These are phyloP conservation scores for Cystoisospora suis DNA, from an alignment of 169 alveolate species.

Conservation along the genomic window DNA sequence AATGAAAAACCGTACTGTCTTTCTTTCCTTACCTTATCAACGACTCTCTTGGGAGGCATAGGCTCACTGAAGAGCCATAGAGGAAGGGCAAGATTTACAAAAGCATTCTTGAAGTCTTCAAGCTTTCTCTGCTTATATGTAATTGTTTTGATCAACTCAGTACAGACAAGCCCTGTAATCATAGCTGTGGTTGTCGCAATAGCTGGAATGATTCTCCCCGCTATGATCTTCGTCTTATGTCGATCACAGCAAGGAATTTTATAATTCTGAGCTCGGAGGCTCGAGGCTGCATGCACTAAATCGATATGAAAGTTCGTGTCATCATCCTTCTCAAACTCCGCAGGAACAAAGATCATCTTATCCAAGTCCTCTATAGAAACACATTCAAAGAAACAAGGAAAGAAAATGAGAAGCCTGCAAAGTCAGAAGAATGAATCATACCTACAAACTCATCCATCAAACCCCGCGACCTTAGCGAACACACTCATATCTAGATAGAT, in stretches of 20 bases:
- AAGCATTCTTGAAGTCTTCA: constrained; percentile 92
- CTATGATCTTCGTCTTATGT: constrained; percentile 96
- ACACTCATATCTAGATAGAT: too few relatives aligned
- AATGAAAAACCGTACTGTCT: neutral
- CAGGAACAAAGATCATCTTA: constrained; percentile 43
- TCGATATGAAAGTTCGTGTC: constrained; percentile 97
- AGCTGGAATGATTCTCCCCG: constrained; percentile 99
- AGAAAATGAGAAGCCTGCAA: neutral
- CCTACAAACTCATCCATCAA: neutral
- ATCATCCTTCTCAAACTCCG: constrained; percentile 99
- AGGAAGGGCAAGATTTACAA: constrained; percentile 93
- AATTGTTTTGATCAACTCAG: constrained; percentile 88
- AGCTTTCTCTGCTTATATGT: constrained; percentile 63
- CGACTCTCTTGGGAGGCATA: constrained; percentile 81
- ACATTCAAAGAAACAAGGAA: neutral
- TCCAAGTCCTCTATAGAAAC: neutral
- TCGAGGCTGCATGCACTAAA: constrained; percentile 95
- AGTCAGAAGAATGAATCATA: neutral
- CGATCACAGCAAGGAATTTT: constrained; percentile 75
- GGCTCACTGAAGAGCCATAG: constrained; percentile 91
- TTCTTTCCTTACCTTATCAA: constrained; percentile 68
- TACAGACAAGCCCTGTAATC: constrained; percentile 96
- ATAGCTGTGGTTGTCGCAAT: constrained; percentile 99
- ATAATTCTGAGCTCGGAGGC: constrained; percentile 97
- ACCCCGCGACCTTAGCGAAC: too few relatives aligned